phyloP scores from a whole-genome alignment of 495 filamentous ascomycete genomes.

The Penicillium soppii region DNA sequence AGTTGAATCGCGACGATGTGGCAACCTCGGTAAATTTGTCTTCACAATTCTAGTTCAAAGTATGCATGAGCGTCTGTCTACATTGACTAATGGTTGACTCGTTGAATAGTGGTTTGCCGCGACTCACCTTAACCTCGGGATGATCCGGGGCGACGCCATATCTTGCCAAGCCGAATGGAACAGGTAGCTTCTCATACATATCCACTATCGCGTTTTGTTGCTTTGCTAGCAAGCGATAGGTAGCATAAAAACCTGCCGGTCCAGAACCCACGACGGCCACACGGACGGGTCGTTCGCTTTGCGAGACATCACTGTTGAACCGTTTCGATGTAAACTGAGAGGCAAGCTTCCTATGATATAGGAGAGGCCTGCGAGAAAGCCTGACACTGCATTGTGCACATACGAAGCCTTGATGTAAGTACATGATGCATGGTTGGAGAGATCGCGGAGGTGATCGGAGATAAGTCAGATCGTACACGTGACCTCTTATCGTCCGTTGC shows the following conservation, averaged over 20 bases:
- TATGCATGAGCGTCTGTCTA: background rate
- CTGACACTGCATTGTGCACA: constrained; percentile 36
- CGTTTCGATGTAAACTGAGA: constrained; percentile 18
- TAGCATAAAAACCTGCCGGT: constrained; percentile 93
- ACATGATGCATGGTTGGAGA: constrained; percentile 23
- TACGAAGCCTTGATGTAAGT: constrained; percentile 26
- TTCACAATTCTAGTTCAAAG: constrained; percentile 73
- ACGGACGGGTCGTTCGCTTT: constrained; percentile 58
- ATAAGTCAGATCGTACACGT: constrained; percentile 24
- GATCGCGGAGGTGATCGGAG: constrained; percentile 1
- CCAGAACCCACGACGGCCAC: constrained; percentile 93
- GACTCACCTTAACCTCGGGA: constrained; percentile 88
- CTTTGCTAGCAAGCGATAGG: constrained; percentile 76
- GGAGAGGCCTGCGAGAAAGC: constrained; percentile 9
- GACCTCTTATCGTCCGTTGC: constrained; percentile 33
- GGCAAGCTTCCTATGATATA: background rate
- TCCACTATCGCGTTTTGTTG: constrained; percentile 72
- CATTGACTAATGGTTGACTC: background rate
- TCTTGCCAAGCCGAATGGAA: constrained; percentile 86
- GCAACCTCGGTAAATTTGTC: constrained; percentile 91
- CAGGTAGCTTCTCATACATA: constrained; percentile 94
- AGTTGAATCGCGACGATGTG: constrained; percentile 75
- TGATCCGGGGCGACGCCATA: constrained; percentile 97
- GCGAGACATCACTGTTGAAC: constrained; percentile 32
- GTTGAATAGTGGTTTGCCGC: background rate